Percentiles rank a stretch among this genome's conserved stretches.
phyloP scores from a whole-genome alignment of 169 alveolate species.

The Cryptosporidium ryanae region DNA sequence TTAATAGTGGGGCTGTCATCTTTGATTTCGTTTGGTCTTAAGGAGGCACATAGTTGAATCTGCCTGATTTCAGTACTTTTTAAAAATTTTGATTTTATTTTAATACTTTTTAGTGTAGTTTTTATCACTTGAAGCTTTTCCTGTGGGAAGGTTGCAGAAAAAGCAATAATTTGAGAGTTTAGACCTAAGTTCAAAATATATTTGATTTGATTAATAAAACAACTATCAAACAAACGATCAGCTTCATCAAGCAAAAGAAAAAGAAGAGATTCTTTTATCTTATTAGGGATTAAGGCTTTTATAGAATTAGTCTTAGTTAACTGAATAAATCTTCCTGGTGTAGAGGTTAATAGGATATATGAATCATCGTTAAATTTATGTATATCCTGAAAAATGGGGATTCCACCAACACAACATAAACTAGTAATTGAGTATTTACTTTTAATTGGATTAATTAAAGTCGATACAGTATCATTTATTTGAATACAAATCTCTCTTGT shows the following conservation, averaged over 20 bases:
- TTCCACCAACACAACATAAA: slow-evolving; percentile 66
- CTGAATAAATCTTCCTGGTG: slow-evolving; percentile 68
- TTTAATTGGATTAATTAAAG: slow-evolving; percentile 8
- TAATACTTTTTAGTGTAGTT: slow-evolving; percentile 3
- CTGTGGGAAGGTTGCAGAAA: slow-evolving; percentile 79
- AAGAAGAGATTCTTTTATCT: slow-evolving; percentile 18
- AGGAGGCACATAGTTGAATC: slow-evolving; percentile 62
- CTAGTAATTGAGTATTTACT: neutral
- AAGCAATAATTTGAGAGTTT: slow-evolving; percentile 72
- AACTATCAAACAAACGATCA: slow-evolving; percentile 76
- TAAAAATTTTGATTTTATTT: neutral
- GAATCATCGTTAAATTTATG: neutral
- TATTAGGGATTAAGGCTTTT: neutral
- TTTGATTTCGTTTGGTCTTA: neutral
- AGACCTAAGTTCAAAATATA: slow-evolving; percentile 9
- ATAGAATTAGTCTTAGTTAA: slow-evolving; percentile 4
- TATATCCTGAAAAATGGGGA: slow-evolving; percentile 39
- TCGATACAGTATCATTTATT: slow-evolving; percentile 75
- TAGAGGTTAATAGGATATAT: slow-evolving; percentile 20
- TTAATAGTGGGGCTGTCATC: neutral
- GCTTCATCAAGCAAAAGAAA: slow-evolving; percentile 77
- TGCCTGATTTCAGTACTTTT: slow-evolving; percentile 21
- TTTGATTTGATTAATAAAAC: slow-evolving; percentile 56
- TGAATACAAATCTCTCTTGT: slow-evolving; percentile 91
- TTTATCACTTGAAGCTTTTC: slow-evolving; percentile 24